phyloP scores from a whole-genome alignment of 352 stramenopile genomes.

The Plasmopara viticola region DNA sequence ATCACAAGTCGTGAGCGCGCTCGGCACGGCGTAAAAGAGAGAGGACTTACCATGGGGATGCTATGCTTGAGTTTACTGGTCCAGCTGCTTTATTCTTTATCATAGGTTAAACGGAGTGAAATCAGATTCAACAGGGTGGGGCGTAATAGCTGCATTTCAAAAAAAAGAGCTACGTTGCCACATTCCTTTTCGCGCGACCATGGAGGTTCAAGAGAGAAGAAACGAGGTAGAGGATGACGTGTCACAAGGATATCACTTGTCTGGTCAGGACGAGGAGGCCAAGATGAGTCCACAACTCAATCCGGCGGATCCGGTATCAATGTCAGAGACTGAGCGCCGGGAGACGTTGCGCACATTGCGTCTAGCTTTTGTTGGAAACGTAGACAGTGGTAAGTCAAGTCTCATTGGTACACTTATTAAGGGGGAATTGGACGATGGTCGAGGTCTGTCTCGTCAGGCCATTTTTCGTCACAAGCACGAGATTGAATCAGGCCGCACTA shows the following conservation, averaged over 20 bases:
- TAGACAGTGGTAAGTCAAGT: slow-evolving; percentile 91
- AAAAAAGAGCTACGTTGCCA: not conserved
- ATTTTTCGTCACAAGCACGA: slow-evolving; percentile 88
- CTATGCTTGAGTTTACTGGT: not conserved
- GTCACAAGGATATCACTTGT: slow-evolving; percentile 2
- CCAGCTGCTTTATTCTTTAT: too few relatives aligned
- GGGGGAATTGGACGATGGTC: slow-evolving; percentile 93
- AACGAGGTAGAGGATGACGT: not conserved
- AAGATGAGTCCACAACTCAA: slow-evolving; percentile 1
- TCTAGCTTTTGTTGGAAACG: slow-evolving; percentile 88
- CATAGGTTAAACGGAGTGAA: not conserved
- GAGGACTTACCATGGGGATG: not conserved
- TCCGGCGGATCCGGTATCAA: not conserved
- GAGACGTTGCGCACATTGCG: slow-evolving; percentile 68
- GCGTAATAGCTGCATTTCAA: slow-evolving; percentile 9
- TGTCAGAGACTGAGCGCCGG: slow-evolving; percentile 14
- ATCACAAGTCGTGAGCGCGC: not conserved
- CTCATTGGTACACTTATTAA: slow-evolving; percentile 93
- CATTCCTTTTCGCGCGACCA: slow-evolving; percentile 10
- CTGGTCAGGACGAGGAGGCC: slow-evolving; percentile 8
- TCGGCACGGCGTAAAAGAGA: not conserved
- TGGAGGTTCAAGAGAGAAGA: slow-evolving; percentile 26
- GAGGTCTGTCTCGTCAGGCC: slow-evolving; percentile 75
- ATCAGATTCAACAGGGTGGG: slow-evolving; percentile 16
- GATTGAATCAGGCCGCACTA: slow-evolving; percentile 73